Conservation (phyloP, 2,329 filamentous ascomycete species). For the Aspergillus persii region DNA sequence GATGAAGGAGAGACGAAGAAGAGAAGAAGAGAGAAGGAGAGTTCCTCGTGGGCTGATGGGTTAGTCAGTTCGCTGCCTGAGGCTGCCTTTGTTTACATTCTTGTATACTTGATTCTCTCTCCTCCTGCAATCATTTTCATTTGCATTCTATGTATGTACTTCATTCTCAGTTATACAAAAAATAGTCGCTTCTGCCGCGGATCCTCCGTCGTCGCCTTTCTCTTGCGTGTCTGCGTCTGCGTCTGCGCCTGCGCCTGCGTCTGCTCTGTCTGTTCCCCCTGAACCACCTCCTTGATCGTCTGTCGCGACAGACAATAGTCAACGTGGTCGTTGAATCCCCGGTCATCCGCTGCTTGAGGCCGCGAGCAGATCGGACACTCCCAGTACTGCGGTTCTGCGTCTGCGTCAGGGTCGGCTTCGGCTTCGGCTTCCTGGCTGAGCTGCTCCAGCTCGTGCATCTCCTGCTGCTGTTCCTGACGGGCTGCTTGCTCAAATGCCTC, state of each 20-base stretch:
- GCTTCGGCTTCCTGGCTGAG: constrained; percentile 56
- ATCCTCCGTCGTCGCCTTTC: constrained; percentile 35
- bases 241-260: too few species aligned
- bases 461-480: constrained; percentile 58
- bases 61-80: too few species aligned
- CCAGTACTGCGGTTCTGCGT: constrained; percentile 59
- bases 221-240: constrained; percentile 23
- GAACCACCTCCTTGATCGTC: constrained; percentile 80
- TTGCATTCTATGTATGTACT: too few species aligned
- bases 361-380: constrained; percentile 83
- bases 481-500: constrained; percentile 64
- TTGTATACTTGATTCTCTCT: too few species aligned
- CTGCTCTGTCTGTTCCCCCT: constrained; percentile 35
- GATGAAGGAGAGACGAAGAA: too few species aligned
- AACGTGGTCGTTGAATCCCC: constrained; percentile 83
- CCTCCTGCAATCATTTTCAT: too few species aligned
- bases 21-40: too few species aligned
- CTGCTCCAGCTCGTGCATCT: constrained; percentile 60
- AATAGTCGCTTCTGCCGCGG: constrained; percentile 36
- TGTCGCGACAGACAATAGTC: constrained; percentile 84
- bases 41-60: too few species aligned
- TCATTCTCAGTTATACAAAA: constrained; percentile 21
- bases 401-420: constrained; percentile 23
- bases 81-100: too few species aligned
- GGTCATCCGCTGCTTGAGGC: constrained; percentile 72